Evolutionary conservation across 2,329 filamentous ascomycete genomes (phyloP).

Genomic region (Tothia fuscella): DNA sequence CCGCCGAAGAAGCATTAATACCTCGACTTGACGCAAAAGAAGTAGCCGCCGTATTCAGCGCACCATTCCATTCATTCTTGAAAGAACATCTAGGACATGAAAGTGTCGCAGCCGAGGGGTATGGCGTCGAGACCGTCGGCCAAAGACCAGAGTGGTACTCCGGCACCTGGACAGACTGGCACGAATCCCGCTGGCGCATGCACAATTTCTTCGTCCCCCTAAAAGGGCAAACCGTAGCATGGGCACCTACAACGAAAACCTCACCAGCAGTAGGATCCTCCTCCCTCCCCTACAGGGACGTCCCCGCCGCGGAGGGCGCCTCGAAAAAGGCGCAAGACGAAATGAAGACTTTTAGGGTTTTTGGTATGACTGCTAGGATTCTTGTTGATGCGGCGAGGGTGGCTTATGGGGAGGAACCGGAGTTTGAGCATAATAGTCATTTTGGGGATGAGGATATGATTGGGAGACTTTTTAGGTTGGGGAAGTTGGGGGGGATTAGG

Average conservation of each 20-base stretch:
- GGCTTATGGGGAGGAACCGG: conserved; percentile 70
- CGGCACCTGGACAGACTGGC: conserved; percentile 70
- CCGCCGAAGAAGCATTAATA: conserved; percentile 57
- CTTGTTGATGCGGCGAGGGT: conserved; percentile 77
- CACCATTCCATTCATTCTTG: conserved; percentile 76
- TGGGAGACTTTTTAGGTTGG: conserved; percentile 40
- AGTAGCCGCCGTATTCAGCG: conserved; percentile 88
- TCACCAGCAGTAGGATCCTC: conserved; percentile 5
- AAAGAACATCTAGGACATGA: conserved; percentile 45
- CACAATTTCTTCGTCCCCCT: conserved; percentile 90
- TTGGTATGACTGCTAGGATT: conserved; percentile 89
- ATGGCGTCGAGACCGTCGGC: conserved; percentile 20
- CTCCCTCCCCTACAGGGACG: conserved; percentile 12
- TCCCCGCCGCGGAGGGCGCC: not conserved
- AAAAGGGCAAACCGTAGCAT: conserved; percentile 54
- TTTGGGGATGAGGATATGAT: conserved; percentile 59
- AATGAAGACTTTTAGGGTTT: conserved; percentile 63
- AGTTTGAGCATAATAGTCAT: conserved; percentile 62
- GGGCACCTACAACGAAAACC: conserved; percentile 29
- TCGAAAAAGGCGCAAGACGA: conserved; percentile 25
- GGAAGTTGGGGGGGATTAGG: conserved; percentile 38
- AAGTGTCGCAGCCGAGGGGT: conserved; percentile 17
- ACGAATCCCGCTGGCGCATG: conserved; percentile 67
- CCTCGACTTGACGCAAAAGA: conserved; percentile 78
- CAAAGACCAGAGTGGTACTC: conserved; percentile 63